Conservation (phyloP, 2,329 filamentous ascomycete species). For the Lecanicillium sp. region DNA sequence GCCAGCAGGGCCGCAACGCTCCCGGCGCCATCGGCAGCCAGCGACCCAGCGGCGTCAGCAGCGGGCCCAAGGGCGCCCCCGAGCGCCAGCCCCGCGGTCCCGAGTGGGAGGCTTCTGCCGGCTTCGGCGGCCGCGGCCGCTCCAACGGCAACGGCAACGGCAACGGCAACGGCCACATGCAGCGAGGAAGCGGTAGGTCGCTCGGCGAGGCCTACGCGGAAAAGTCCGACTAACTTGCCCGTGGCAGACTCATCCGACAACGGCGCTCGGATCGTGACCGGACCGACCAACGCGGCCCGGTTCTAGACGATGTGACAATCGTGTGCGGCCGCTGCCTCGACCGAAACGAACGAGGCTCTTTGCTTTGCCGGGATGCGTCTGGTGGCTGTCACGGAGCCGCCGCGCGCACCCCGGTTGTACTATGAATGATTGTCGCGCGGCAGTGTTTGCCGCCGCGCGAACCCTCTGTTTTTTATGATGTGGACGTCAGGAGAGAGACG, state of each 20-base stretch:
- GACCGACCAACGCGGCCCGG: constrained; percentile 24
- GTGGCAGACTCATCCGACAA: constrained; percentile 37
- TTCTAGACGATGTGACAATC: constrained; percentile 1
- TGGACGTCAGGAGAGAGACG: constrained; percentile 2
- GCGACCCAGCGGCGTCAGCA: constrained; percentile 43
- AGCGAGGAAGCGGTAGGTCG: constrained; percentile 54
- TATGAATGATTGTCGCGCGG: constrained; percentile 5
- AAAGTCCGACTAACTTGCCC: not conserved
- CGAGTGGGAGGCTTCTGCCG: constrained; percentile 51
- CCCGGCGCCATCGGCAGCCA: constrained; percentile 62
- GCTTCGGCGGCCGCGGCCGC: constrained; percentile 49
- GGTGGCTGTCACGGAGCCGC: not conserved
- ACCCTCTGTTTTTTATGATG: constrained; percentile 9
- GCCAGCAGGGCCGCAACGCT: constrained; percentile 37
- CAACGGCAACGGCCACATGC: constrained; percentile 55
- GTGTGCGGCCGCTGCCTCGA: not conserved
- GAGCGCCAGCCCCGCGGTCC: constrained; percentile 60
- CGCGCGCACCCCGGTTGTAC: not conserved
- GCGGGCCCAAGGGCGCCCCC: constrained; percentile 40
- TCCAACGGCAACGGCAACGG: constrained; percentile 49
- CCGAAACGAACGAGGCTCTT: constrained; percentile 10
- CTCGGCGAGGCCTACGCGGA: not conserved
- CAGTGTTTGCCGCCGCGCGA: not conserved
- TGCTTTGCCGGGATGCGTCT: constrained; percentile 16
- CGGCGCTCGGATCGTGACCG: constrained; percentile 32